Conservation (phyloP, 2,329 filamentous ascomycete genomes). For the Coniochaeta sp. region DNA sequence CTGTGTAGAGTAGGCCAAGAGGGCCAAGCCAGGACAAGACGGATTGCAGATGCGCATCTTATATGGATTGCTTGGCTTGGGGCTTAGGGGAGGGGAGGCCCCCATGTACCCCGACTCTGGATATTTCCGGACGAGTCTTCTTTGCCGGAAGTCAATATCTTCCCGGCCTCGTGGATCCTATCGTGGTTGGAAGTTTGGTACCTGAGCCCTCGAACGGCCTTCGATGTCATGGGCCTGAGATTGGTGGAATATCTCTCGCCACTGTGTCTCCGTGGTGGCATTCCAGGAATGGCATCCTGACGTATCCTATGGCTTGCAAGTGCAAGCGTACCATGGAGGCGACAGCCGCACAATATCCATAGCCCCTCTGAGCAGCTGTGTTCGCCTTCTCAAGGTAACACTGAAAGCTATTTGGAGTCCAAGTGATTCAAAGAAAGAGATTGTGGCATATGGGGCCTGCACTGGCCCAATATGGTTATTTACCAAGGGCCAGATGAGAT, state of each 20-base stretch:
- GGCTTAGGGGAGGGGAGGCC: neutral
- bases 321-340: neutral
- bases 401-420: neutral
- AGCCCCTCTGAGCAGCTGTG: neutral
- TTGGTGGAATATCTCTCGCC: constrained; percentile 1
- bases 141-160: constrained; percentile 15
- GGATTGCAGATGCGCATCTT: constrained; percentile 1
- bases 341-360: neutral
- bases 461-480: neutral
- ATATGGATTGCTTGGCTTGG: constrained; percentile 2
- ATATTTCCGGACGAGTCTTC: constrained; percentile 12
- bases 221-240: neutral
- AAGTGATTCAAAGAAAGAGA: neutral
- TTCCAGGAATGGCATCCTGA: neutral
- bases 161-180: neutral
- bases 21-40: constrained; percentile 2
- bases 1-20: constrained; percentile 3
- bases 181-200: neutral
- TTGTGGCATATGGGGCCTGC: neutral
- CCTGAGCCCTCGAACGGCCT: neutral
- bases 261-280: neutral
- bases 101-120: constrained; percentile 8
- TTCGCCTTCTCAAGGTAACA: neutral
- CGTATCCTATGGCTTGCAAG: neutral
- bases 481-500: neutral